Conservation (phyloP, 2,329 filamentous ascomycete genomes). For the Conoideocrella luteorostrata region DNA sequence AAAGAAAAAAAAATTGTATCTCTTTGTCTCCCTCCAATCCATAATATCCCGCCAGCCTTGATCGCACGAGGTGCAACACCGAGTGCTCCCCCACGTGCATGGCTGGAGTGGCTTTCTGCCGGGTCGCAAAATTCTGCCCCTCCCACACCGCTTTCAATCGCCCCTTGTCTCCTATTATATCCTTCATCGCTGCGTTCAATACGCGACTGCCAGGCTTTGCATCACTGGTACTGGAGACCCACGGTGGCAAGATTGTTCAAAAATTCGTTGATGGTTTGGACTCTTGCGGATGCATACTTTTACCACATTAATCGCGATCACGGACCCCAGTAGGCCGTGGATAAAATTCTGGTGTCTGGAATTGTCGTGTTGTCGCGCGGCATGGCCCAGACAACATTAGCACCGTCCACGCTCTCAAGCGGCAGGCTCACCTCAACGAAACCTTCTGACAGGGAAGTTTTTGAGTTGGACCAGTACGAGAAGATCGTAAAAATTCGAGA, state of each 20-base stretch:
- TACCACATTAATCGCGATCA: not conserved
- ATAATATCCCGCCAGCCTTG: no score
- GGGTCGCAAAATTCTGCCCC: no score
- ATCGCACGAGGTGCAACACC: not conserved
- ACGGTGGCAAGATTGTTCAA: not conserved
- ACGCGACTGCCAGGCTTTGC: not conserved
- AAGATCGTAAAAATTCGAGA: slow-evolving; percentile 78
- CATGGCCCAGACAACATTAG: slow-evolving; percentile 7
- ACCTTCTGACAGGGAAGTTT: slow-evolving; percentile 40
- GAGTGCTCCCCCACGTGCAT: not conserved
- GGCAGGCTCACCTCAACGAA: not conserved
- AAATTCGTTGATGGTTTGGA: not conserved
- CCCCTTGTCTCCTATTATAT: not conserved
- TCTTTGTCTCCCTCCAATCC: no score
- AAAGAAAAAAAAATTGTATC: no score
- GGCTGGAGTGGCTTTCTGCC: no score
- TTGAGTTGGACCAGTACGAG: slow-evolving; percentile 64
- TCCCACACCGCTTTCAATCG: not conserved
- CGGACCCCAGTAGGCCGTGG: not conserved
- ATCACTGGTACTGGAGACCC: not conserved
- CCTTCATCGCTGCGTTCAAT: no score
- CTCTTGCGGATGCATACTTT: not conserved
- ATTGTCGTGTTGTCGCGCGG: not conserved
- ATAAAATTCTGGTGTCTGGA: not conserved
- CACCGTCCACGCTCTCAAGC: not conserved